Base-by-base conservation (phyloP, 106 monocot genomes). In the Allium cepa region DNA sequence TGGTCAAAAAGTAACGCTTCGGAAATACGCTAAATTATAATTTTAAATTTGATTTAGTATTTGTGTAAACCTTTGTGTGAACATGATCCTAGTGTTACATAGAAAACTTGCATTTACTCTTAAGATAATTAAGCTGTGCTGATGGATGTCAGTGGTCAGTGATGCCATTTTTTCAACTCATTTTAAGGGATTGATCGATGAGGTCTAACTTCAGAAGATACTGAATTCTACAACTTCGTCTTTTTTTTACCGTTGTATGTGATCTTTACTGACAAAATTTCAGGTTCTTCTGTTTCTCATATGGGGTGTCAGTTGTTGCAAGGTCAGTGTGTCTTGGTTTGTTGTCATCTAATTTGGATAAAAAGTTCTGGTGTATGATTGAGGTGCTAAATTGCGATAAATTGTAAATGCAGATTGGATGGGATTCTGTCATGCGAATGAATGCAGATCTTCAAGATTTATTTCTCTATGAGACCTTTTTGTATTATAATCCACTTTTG, bases 351-450 rank as follows among this genome's bases (percentile, higher is more conserved):
- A 49, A n/a, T 18, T 9, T 26, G n/a, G 53, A 57, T 9, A 17
- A n/a, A 26, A 46, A 36, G 8, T 7, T 65, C 4, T 27, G 16
- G 22, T 14, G 51, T 17, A 50, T 56, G 56, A 66, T 52, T 14
- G 52, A 49, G 49, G 56, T 57, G 15, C 52, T 79, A 53, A 56
- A 36, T 67, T 52, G 0, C 58, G 46, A 52, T 49, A 17, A 58
- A 70, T 52, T 46, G 53, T 72, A 49, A 18, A 60, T 81, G 77
- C 85, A 96, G 96, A 79, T 92, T 67, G 61, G 92, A 47, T 96
- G 85, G 88, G 84, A 88, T 56, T 91, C 96, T 73, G 96, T 86
- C 55, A 96, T 96, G 96, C 81, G 91, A 79, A 96, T 96, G 96
- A 84, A 73, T 77, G 77, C 77, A 62, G 77, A 88, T 67, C 83